These are phyloP conservation scores for Ganoderma lingzhi DNA, from an alignment of 1,284 basidiomycete genomes.

Conservation along the genomic window DNA sequence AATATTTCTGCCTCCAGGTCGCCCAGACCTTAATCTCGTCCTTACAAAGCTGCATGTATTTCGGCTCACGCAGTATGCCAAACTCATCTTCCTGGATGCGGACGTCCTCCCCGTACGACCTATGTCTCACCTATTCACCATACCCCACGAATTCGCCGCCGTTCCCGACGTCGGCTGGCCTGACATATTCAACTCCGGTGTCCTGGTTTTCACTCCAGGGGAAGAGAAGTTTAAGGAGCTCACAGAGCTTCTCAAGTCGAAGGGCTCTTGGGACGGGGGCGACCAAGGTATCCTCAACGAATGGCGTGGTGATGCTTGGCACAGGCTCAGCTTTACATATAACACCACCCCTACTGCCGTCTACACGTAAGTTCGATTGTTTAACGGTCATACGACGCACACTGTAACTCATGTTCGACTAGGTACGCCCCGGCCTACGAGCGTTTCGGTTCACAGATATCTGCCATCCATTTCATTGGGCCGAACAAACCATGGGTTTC, in stretches of 20 bases:
- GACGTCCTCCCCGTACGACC: conserved; percentile 92
- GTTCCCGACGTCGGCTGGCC: conserved; percentile 98
- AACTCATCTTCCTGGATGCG: conserved; percentile 95
- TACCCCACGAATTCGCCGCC: conserved; percentile 84
- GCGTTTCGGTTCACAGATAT: conserved; percentile 90
- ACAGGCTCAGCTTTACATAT: conserved; percentile 93
- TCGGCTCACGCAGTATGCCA: conserved; percentile 87
- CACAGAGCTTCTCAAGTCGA: conserved; percentile 69
- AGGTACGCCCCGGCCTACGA: conserved; percentile 96
- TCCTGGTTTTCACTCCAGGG: conserved; percentile 88
- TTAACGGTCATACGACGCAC: conserved; percentile 30
- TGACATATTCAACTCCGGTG: conserved; percentile 98
- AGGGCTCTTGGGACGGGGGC: conserved; percentile 96
- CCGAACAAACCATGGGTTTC: conserved; percentile 92
- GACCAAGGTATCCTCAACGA: conserved; percentile 98
- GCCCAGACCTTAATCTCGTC: conserved; percentile 90
- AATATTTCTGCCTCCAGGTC: conserved; percentile 62
- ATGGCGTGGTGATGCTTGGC: conserved; percentile 89
- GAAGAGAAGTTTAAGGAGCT: conserved; percentile 85
- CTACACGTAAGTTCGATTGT: conserved; percentile 79
- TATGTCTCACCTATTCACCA: conserved; percentile 86
- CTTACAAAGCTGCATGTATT: conserved; percentile 97
- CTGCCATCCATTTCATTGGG: conserved; percentile 95
- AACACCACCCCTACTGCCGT: conserved; percentile 98
- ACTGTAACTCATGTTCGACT: conserved; percentile 21